phyloP scores from a whole-genome alignment of 495 filamentous ascomycete genomes.

The Sporormia fimetaria region DNA sequence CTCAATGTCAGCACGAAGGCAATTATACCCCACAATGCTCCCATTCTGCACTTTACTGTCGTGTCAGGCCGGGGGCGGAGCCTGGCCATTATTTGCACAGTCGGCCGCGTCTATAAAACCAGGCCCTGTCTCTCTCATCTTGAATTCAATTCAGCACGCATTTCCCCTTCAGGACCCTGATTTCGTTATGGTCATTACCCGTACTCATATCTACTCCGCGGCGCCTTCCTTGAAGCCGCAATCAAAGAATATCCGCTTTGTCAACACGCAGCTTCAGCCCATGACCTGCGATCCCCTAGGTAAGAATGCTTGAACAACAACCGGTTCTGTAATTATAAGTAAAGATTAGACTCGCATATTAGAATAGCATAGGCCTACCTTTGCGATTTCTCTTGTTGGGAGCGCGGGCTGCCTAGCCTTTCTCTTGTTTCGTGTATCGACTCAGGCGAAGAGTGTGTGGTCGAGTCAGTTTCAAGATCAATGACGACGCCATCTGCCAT shows the following conservation, averaged over 20 bases:
- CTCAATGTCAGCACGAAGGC: background rate
- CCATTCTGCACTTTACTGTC: background rate
- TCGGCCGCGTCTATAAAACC: background rate
- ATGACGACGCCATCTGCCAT: too few species aligned
- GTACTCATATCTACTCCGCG: background rate
- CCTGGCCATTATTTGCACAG: background rate
- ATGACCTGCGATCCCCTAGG: background rate
- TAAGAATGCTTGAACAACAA: background rate
- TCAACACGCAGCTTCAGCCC: background rate
- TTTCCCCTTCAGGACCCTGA: slow-evolving; percentile 1
- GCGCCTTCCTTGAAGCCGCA: background rate
- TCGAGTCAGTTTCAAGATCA: too few species aligned
- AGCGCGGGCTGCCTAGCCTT: too few species aligned
- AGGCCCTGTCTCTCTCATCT: background rate
- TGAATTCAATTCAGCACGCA: background rate
- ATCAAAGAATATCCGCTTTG: slow-evolving; percentile 1
- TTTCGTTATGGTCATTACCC: background rate
- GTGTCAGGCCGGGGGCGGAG: background rate
- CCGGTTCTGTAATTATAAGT: too few species aligned
- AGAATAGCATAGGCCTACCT: too few species aligned
- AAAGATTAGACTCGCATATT: too few species aligned
- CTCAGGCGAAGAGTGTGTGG: too few species aligned
- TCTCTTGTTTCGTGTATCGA: too few species aligned
- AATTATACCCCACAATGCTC: background rate
- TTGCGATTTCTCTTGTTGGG: too few species aligned